A percentile compares a stretch with the other conserved stretches of the same genome.
phyloP scores from a whole-genome alignment of 805 yeast species.

The Cyberlindnera galapagoensis region DNA sequence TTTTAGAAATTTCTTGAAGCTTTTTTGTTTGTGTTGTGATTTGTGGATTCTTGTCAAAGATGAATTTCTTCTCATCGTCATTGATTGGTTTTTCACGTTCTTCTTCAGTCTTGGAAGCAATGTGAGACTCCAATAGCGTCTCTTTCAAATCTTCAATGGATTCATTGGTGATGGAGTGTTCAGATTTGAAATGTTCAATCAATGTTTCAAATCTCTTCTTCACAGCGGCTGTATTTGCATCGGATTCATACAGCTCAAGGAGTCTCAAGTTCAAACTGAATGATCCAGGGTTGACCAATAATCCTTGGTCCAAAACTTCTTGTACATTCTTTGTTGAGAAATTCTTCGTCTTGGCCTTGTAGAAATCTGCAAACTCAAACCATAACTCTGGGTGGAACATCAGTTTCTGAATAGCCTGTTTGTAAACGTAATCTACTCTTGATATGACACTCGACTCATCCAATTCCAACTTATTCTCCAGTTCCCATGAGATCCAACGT shows the following conservation, averaged over 20 bases:
- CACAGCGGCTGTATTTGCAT: conserved; percentile 43
- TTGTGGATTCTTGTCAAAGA: conserved; percentile 8
- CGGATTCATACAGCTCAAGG: conserved; percentile 64
- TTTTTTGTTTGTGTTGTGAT: conserved; percentile 8
- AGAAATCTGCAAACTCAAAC: conserved; percentile 52
- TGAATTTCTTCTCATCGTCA: conserved; percentile 7
- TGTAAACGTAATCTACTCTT: conserved; percentile 67
- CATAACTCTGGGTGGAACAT: conserved; percentile 70
- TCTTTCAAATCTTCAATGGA: conserved; percentile 11
- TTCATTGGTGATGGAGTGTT: conserved; percentile 5
- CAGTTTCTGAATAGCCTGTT: conserved; percentile 56
- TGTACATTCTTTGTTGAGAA: conserved; percentile 21
- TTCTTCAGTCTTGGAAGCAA: conserved; percentile 7
- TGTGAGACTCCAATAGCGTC: neutral
- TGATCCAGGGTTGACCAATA: conserved; percentile 63
- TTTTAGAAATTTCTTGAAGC: conserved; percentile 20
- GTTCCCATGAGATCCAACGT: conserved; percentile 77
- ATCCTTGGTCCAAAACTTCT: conserved; percentile 46
- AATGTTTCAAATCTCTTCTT: conserved; percentile 43
- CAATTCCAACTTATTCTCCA: conserved; percentile 58
- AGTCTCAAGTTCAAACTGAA: conserved; percentile 58
- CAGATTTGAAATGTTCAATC: conserved; percentile 27
- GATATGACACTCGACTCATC: conserved; percentile 41
- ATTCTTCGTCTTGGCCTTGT: conserved; percentile 13
- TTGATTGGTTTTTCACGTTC: conserved; percentile 7